These are phyloP conservation scores for Nevesoporus exiguus DNA, from an alignment of 768 basidiomycete genomes.

Conservation along the genomic window DNA sequence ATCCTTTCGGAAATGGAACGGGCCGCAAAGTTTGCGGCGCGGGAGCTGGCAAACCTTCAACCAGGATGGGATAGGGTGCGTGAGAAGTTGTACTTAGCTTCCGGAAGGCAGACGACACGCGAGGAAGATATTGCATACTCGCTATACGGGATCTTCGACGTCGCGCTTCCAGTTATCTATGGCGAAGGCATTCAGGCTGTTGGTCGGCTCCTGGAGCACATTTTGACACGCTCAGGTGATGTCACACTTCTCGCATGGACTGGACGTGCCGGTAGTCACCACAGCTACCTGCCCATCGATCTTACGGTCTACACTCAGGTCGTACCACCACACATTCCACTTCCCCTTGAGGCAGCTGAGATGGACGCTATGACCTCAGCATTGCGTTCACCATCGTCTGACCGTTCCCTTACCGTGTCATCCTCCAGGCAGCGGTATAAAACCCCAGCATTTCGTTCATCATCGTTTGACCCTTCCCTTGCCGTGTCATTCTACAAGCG, in stretches of 20 bases:
- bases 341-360: background rate
- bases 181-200: background rate
- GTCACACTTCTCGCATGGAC: background rate
- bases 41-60: background rate
- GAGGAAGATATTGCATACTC: background rate
- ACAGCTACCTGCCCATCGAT: constrained; percentile 7
- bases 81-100: background rate
- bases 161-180: background rate
- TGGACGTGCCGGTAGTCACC: background rate
- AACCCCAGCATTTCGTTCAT: too few relatives aligned
- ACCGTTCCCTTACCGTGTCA: too few relatives aligned
- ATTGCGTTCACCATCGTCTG: background rate
- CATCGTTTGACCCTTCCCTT: too few relatives aligned
- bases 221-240: constrained; percentile 3
- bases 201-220: background rate
- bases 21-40: background rate
- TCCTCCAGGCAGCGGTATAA: too few relatives aligned
- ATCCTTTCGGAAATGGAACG: background rate
- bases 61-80: background rate
- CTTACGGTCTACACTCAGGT: background rate
- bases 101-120: background rate
- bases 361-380: background rate
- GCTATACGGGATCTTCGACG: background rate
- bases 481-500: background rate
- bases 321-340: background rate